Evolutionary conservation across 83 land plant genomes (phyloP).

Genomic region (Picea abies): DNA sequence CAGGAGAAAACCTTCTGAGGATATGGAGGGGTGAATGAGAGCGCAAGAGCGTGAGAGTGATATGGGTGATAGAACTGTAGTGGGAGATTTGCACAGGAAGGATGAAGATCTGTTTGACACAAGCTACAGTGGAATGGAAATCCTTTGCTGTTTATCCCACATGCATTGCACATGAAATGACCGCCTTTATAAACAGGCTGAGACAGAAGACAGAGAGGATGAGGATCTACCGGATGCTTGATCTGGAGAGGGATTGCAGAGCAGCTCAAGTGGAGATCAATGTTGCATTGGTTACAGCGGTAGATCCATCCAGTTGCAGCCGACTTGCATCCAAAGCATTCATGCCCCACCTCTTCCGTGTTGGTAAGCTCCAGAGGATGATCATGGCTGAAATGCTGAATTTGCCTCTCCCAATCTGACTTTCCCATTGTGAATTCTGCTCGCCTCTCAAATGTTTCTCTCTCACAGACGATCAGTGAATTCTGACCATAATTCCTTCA

Average conservation of each 20-base stretch:
- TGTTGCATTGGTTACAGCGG: not conserved
- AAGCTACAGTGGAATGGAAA: not conserved
- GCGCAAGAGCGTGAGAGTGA: not conserved
- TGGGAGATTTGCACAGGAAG: constrained; percentile 10
- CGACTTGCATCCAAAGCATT: not conserved
- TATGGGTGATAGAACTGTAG: not conserved
- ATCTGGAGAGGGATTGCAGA: constrained; percentile 1
- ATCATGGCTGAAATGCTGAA: not conserved
- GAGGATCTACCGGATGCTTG: not conserved
- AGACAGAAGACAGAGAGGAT: not conserved
- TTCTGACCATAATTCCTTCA: no score
- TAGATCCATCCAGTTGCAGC: not conserved
- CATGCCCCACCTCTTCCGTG: not conserved
- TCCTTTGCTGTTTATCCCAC: not conserved
- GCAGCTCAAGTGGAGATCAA: not conserved
- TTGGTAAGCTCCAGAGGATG: not conserved
- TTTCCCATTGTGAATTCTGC: not conserved
- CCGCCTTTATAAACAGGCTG: not conserved
- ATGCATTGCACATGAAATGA: not conserved
- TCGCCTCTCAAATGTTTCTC: no score
- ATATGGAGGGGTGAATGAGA: not conserved
- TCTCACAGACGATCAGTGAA: no score
- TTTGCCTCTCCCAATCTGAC: not conserved
- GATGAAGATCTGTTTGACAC: not conserved
- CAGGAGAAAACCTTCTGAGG: not conserved